Base-by-base conservation (phyloP, 2,329 filamentous ascomycete species). In the Conoideocrella luteorostrata region DNA sequence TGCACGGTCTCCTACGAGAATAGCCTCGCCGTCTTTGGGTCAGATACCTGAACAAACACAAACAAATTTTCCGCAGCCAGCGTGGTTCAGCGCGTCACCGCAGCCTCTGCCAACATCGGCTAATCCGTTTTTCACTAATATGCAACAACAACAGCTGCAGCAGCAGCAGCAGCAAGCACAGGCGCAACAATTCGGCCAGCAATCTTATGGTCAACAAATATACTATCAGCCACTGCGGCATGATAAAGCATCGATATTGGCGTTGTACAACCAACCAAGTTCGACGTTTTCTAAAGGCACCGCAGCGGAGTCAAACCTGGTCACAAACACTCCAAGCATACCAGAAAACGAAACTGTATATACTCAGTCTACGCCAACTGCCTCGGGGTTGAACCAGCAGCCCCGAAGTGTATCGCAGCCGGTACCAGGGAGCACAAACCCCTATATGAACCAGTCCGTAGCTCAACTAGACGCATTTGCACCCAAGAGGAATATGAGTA, bases 181-280 rank as follows among this genome's bases (percentile, higher is more conserved):
- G 55, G 55, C 7, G 41, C 53, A 5, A 15, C 34, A 22, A 6
- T 56, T 65, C 22, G 29, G n/a, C 22, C 56, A 48, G 41, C 57
- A 54, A 17, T 53, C 50, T 23, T 39, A 44, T 15, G 51, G 60
- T 41, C 58, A 60, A 20, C 64, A 67, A 39, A 64, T 56, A 24
- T 57, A 59, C 43, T 63, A 62, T 23, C 66, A 69, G 40, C 67
- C 71, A 13, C 67, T 68, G 33, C 69, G 75, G 24, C 73, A 81
- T 23, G 80, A 88, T 55, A 90, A 86, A 50, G 78, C 77, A 3
- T 83, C 83, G 4, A 91, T 93, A 47, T 70, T 91, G 61, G 83
- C 86, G 5, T 64, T 93, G 10, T 91, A 87, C 56, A 81, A 78
- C 57, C 76, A 82, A 30, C 71, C 77, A 7, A 73, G 79, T 39